These are phyloP conservation scores for Boeremia lycopersici DNA, from an alignment of 2,329 filamentous ascomycete species.

Conservation along the genomic window DNA sequence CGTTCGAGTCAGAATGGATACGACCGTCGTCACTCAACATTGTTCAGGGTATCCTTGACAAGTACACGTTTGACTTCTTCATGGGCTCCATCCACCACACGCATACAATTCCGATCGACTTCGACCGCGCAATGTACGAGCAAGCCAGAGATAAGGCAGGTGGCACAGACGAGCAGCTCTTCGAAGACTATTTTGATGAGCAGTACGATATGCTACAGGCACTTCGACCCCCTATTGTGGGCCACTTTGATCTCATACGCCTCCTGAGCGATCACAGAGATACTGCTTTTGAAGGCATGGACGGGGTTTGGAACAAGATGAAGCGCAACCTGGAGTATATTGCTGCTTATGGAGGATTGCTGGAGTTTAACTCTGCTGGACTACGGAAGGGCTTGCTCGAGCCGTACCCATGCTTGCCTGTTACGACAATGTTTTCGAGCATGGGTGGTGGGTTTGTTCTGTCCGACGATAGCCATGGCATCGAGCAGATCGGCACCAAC, in stretches of 20 bases:
- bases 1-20: conserved; percentile 94
- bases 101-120: conserved; percentile 86
- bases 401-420: conserved; percentile 81
- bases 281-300: conserved; percentile 63
- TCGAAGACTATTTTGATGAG: conserved; percentile 84
- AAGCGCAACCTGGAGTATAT: conserved; percentile 75
- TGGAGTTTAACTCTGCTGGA: conserved; percentile 89
- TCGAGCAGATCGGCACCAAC: conserved; percentile 85
- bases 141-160: conserved; percentile 62
- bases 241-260: conserved; percentile 92
- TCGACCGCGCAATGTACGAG: conserved; percentile 70
- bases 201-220: conserved; percentile 80
- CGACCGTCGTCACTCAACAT: conserved; percentile 67
- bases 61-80: conserved; percentile 81
- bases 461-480: conserved; percentile 92
- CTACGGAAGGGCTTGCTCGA: conserved; percentile 88
- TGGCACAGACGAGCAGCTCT: conserved; percentile 68
- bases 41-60: conserved; percentile 63
- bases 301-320: conserved; percentile 74
- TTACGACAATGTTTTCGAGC: conserved; percentile 78
- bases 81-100: conserved; percentile 93
- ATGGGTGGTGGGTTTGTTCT: conserved; percentile 84
- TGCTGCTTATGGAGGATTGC: conserved; percentile 74
- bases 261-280: conserved; percentile 75
- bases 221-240: conserved; percentile 77